These are phyloP conservation scores for Quercus lobata DNA, from an alignment of 331 rosid genomes.

Conservation along the genomic window DNA sequence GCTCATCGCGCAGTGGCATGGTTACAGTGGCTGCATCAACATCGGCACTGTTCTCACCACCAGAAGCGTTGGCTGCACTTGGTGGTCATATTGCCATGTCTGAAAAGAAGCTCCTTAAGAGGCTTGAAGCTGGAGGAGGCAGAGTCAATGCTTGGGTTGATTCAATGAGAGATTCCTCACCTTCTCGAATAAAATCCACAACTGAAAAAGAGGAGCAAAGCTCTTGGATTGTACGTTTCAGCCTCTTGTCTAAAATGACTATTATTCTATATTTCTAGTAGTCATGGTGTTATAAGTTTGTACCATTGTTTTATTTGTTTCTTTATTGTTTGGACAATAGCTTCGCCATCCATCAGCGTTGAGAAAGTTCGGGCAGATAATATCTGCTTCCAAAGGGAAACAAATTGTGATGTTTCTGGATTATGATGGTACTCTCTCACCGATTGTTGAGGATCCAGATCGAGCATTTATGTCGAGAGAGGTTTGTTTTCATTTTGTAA, in stretches of 20 bases:
- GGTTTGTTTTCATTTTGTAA: slow-evolving; percentile 34
- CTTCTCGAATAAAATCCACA: slow-evolving; percentile 44
- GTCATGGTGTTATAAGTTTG: neutral
- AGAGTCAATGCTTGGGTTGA: slow-evolving; percentile 70
- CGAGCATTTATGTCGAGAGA: slow-evolving; percentile 78
- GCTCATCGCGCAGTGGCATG: slow-evolving; percentile 31
- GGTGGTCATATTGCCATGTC: slow-evolving; percentile 41
- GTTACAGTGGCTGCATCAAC: slow-evolving; percentile 34
- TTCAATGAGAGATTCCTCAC: slow-evolving; percentile 91
- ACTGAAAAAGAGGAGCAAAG: slow-evolving; percentile 35
- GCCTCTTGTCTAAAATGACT: neutral
- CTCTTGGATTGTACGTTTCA: slow-evolving; percentile 59
- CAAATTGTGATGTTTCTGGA: slow-evolving; percentile 77
- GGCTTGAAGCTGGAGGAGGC: slow-evolving; percentile 37
- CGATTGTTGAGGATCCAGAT: slow-evolving; percentile 86
- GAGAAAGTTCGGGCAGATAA: slow-evolving; percentile 54
- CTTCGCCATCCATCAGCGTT: slow-evolving; percentile 80
- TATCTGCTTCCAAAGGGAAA: slow-evolving; percentile 52
- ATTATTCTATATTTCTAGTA: neutral
- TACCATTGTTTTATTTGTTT: neutral
- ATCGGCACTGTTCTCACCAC: slow-evolving; percentile 29
- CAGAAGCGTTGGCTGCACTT: slow-evolving; percentile 25
- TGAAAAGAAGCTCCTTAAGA: slow-evolving; percentile 38
- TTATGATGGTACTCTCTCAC: slow-evolving; percentile 96
- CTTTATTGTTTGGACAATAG: slow-evolving; percentile 23